phyloP scores from a whole-genome alignment of 768 basidiomycete genomes.

The Steccherinum ochraceum region DNA sequence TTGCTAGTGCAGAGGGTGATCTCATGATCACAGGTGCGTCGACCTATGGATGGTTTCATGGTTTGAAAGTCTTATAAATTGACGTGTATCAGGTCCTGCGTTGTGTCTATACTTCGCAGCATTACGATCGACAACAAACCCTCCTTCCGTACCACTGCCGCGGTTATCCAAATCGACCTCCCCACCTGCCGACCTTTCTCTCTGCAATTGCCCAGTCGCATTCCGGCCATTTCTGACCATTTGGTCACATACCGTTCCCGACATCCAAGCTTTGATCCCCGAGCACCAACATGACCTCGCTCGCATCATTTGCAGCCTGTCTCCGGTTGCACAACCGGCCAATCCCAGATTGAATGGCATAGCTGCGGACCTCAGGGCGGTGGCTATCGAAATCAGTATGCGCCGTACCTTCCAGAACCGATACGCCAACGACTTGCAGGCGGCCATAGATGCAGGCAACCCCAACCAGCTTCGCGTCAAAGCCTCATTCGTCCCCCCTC shows the following conservation, averaged over 20 bases:
- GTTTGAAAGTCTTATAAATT: not conserved
- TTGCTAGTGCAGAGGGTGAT: slow-evolving; percentile 76
- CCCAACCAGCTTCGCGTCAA: slow-evolving; percentile 31
- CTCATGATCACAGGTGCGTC: slow-evolving; percentile 78
- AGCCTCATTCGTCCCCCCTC: slow-evolving; percentile 68
- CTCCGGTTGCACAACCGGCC: slow-evolving; percentile 33
- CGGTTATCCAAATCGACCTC: slow-evolving; percentile 35
- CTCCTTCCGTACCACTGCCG: slow-evolving; percentile 79
- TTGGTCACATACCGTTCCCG: slow-evolving; percentile 62
- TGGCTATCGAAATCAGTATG: slow-evolving; percentile 85
- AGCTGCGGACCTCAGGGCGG: slow-evolving; percentile 75
- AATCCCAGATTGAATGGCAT: slow-evolving; percentile 47
- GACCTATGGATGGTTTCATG: not conserved
- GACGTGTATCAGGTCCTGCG: slow-evolving; percentile 51
- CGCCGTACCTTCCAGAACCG: slow-evolving; percentile 78
- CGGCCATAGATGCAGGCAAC: slow-evolving; percentile 63
- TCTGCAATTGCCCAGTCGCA: slow-evolving; percentile 59
- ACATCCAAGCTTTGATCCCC: slow-evolving; percentile 55
- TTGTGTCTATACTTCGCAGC: slow-evolving; percentile 84
- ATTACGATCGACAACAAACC: slow-evolving; percentile 63
- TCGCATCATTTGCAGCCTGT: slow-evolving; percentile 65
- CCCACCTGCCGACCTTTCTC: slow-evolving; percentile 53
- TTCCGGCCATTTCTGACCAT: slow-evolving; percentile 68
- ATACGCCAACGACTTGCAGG: slow-evolving; percentile 70
- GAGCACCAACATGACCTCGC: slow-evolving; percentile 80